Evolutionary conservation across 257 asterid genomes (phyloP), one percentile per base, ranked within the genome.

Genomic region (Przewalskia tangutica): DNA sequence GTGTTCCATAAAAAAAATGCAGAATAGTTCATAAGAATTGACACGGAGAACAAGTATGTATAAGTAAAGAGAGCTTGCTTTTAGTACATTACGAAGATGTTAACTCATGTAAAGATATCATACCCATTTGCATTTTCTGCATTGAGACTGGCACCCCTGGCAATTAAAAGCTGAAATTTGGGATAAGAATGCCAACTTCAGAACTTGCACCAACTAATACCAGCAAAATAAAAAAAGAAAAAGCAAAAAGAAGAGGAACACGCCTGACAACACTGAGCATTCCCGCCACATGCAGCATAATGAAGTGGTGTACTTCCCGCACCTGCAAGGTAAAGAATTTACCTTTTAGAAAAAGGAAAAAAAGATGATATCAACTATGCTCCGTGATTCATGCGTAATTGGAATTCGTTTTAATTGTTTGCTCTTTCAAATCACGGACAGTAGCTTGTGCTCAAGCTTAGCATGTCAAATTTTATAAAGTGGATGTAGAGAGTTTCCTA

Each of bases 211-310:
- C 23, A 9, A 58, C 14, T 83, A 23, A 13, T n/a, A 40, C 7
- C 23, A 50, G 42, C 8, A 32, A 58, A 83, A 5, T 17, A 34
- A 4, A 5, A 55, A 79, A 13, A n/a, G 17, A 82, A 18, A 40
- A 10, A 16, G 9, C 42, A 53, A 63, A 68, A 77, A 66, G 50
- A 77, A 81, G 63, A 77, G 58, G 58, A 84, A 84, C 90, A 38
- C 27, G 92, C 98, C 94, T 89, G 95, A 85, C 98, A 94, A 85
- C 98, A 92, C 77, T 87, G 91, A n/a, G 93, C 90, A 89, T 89
- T 91, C 77, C 98, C 98, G 59, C 98, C 98, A 82, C 98, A 92
- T 58, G 98, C 97, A 80, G 98, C 98, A 83, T 94, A 94, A 83
- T 94, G 98, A 82, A 94, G 97, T 13, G 98, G 93, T 27, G 95